phyloP scores from a whole-genome alignment of 2,329 filamentous ascomycete species.

The Talaromyces sp. region DNA sequence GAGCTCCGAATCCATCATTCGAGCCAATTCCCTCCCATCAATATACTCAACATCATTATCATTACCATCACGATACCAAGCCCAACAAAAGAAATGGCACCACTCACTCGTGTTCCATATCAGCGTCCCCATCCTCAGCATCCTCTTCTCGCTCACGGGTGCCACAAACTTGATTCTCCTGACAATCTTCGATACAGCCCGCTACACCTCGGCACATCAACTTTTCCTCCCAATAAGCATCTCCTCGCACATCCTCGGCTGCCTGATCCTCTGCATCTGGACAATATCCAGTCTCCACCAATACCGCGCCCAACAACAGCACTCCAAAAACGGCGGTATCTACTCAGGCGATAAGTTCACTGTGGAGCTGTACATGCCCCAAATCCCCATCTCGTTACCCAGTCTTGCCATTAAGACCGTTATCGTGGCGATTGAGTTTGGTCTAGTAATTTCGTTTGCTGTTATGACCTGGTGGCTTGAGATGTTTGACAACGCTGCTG shows the following conservation, averaged over 20 bases:
- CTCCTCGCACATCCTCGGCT: slow-evolving; percentile 1
- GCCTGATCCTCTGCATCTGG: slow-evolving; percentile 12
- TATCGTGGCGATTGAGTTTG: slow-evolving; percentile 7
- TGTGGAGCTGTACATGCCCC: background rate
- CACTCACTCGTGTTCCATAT: background rate
- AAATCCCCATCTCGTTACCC: background rate
- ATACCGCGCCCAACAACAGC: background rate
- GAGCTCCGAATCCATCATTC: background rate
- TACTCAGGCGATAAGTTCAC: slow-evolving; percentile 11
- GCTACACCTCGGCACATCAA: background rate
- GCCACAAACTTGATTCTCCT: slow-evolving; percentile 9
- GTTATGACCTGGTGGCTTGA: slow-evolving; percentile 8
- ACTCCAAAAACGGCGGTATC: background rate
- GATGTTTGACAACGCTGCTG: slow-evolving; percentile 4
- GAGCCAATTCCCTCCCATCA: background rate
- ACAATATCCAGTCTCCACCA: background rate
- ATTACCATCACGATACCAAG: background rate
- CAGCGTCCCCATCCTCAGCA: background rate
- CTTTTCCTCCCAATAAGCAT: slow-evolving; percentile 7
- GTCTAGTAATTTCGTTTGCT: slow-evolving; percentile 3
- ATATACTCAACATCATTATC: background rate
- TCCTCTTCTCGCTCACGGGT: slow-evolving; percentile 8
- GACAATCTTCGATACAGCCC: slow-evolving; percentile 13
- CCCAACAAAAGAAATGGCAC: background rate
- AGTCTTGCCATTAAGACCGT: slow-evolving; percentile 8